phyloP scores from a whole-genome alignment of 2,329 filamentous ascomycete species.

The Metarhizium brunneum region DNA sequence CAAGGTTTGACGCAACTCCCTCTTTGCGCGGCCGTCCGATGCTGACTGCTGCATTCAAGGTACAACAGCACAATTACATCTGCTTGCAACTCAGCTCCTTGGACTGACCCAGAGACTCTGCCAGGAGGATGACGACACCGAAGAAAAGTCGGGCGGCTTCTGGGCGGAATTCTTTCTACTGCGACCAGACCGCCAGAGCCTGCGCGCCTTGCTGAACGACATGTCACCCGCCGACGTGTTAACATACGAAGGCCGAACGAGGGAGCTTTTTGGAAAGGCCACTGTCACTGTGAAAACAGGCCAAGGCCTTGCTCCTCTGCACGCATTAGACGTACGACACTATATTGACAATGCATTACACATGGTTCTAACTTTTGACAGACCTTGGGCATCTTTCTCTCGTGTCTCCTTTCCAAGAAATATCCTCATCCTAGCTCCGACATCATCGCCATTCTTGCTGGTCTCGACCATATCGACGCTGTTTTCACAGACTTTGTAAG shows the following conservation, averaged over 20 bases:
- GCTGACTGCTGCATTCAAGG: constrained; percentile 11
- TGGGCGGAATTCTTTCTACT: constrained; percentile 95
- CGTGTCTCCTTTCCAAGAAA: constrained; percentile 72
- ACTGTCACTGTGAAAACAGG: constrained; percentile 58
- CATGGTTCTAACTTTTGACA: constrained; percentile 29
- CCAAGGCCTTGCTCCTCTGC: constrained; percentile 54
- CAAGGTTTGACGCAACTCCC: constrained; percentile 39
- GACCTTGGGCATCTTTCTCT: constrained; percentile 85
- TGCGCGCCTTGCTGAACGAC: constrained; percentile 61
- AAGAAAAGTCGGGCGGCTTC: constrained; percentile 76
- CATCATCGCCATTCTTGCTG: constrained; percentile 81
- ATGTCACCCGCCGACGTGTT: constrained; percentile 68
- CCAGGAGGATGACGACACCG: constrained; percentile 51
- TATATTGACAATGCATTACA: not conserved
- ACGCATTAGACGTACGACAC: constrained; percentile 73
- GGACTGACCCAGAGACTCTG: constrained; percentile 18
- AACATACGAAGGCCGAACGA: constrained; percentile 65
- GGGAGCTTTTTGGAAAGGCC: constrained; percentile 68
- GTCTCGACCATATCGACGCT: constrained; percentile 77
- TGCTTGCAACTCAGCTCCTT: constrained; percentile 9
- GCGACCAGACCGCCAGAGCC: constrained; percentile 61
- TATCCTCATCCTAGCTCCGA: constrained; percentile 95
- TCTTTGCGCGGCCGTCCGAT: not conserved
- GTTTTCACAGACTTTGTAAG: constrained; percentile 85
- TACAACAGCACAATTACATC: constrained; percentile 12